Evolutionary conservation across 805 yeast species (phyloP).

Genomic region (Komagataella pseudopastoris): DNA sequence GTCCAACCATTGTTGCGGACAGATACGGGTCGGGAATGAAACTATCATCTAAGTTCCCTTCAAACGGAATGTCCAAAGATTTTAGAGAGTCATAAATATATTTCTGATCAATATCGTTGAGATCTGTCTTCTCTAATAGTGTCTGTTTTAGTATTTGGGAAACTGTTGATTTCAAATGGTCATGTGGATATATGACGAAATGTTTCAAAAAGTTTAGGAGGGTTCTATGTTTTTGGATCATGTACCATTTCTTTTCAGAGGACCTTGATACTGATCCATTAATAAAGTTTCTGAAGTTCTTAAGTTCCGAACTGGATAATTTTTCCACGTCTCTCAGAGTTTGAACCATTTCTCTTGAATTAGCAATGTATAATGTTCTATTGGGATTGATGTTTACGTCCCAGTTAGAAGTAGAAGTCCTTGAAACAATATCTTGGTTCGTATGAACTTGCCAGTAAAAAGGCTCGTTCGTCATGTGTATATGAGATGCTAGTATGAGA

Average conservation of each 20-base stretch:
- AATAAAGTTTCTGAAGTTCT: neutral
- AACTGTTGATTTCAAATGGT: neutral
- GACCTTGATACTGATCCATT: neutral
- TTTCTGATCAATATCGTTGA: neutral
- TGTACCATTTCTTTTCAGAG: neutral
- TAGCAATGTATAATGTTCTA: neutral
- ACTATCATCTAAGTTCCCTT: neutral
- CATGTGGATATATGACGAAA: slow-evolving; percentile 1
- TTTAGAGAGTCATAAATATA: neutral
- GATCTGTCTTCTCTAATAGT: neutral
- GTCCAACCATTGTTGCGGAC: neutral
- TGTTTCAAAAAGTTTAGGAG: neutral
- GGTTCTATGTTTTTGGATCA: neutral
- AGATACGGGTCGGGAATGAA: neutral
- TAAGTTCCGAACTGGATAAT: neutral
- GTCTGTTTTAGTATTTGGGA: neutral
- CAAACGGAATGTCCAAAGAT: neutral
- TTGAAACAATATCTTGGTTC: neutral
- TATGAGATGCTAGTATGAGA: neutral
- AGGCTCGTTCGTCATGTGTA: neutral
- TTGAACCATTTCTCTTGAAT: neutral
- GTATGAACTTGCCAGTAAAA: neutral
- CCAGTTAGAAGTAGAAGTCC: neutral
- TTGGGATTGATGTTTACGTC: neutral
- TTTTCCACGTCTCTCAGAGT: neutral